Evolutionary conservation across 2,329 filamentous ascomycete species (phyloP).

Genomic region (Mariannaea sp.): DNA sequence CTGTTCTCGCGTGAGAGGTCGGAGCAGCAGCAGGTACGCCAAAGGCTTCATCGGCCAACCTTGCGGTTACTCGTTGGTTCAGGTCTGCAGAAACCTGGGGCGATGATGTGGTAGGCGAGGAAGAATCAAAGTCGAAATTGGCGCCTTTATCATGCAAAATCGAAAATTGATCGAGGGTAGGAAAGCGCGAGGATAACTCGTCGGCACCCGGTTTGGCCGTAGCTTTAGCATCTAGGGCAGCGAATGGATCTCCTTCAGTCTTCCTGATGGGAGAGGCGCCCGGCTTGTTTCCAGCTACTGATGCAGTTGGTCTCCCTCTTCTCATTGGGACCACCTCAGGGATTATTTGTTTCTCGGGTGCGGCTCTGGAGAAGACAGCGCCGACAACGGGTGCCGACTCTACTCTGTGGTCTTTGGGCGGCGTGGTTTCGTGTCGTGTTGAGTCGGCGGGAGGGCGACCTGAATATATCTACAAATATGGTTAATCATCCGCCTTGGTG

Average conservation of each 20-base stretch:
- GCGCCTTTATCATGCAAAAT: conserved; percentile 81
- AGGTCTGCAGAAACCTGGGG: conserved; percentile 53
- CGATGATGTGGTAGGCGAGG: conserved; percentile 53
- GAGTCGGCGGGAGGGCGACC: conserved; percentile 67
- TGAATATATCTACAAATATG: conserved; percentile 68
- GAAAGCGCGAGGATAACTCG: conserved; percentile 84
- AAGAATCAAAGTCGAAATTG: conserved; percentile 82
- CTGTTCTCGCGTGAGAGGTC: conserved; percentile 25
- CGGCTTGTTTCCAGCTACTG: conserved; percentile 47
- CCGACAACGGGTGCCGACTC: conserved; percentile 69
- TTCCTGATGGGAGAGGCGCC: conserved; percentile 67
- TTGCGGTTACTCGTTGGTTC: conserved; percentile 71
- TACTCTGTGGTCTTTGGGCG: conserved; percentile 57
- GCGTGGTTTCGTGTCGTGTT: conserved; percentile 55
- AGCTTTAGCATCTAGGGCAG: conserved; percentile 74
- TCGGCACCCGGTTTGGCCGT: conserved; percentile 62
- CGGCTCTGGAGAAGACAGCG: conserved; percentile 78
- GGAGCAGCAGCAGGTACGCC: conserved; percentile 47
- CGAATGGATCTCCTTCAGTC: conserved; percentile 81
- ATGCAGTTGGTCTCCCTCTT: conserved; percentile 67
- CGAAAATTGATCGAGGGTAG: conserved; percentile 90
- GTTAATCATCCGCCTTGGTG: conserved; percentile 11
- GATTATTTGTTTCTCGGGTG: conserved; percentile 71
- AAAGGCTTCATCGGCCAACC: conserved; percentile 85
- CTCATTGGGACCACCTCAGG: conserved; percentile 95